Percentiles rank a stretch among this genome's conserved stretches.
These are phyloP conservation scores for Collybia sordida DNA, from an alignment of 768 basidiomycete species.

Conservation along the genomic window DNA sequence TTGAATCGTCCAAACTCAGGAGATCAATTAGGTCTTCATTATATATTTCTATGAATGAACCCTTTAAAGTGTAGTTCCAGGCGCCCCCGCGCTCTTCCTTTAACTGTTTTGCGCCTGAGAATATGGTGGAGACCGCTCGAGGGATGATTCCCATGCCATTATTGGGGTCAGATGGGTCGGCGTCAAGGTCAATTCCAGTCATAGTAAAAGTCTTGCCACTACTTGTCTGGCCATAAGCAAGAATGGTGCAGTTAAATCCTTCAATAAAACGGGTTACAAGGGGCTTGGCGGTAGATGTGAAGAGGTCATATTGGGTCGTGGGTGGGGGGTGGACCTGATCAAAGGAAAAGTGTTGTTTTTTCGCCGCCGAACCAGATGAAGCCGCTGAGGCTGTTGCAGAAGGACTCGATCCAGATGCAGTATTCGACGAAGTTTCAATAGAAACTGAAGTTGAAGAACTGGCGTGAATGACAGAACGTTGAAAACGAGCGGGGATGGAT, in stretches of 20 bases:
- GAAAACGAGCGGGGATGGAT: conserved; percentile 92
- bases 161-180: conserved; percentile 77
- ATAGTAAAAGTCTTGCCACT: conserved; percentile 98
- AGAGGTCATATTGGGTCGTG: conserved; percentile 83
- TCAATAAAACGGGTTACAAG: conserved; percentile 86
- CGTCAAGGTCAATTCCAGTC: conserved; percentile 92
- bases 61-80: conserved; percentile 82
- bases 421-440: conserved; percentile 70
- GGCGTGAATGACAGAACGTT: conserved; percentile 84
- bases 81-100: conserved; percentile 72
- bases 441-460: conserved; percentile 71
- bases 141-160: conserved; percentile 96
- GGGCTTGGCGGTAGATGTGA: conserved; percentile 80
- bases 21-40: conserved; percentile 99
- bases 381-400: conserved; percentile 46
- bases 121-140: conserved; percentile 87
- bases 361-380: conserved; percentile 47
- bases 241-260: conserved; percentile 96
- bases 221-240: conserved; percentile 97
- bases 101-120: conserved; percentile 70
- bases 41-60: conserved; percentile 96
- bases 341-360: conserved; percentile 88
- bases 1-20: conserved; percentile 69
- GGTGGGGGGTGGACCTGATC: conserved; percentile 92
- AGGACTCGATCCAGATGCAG: conserved; percentile 50